Evolutionary conservation across 495 filamentous ascomycete species (phyloP).

Genomic region (Jackrogersella minutella): DNA sequence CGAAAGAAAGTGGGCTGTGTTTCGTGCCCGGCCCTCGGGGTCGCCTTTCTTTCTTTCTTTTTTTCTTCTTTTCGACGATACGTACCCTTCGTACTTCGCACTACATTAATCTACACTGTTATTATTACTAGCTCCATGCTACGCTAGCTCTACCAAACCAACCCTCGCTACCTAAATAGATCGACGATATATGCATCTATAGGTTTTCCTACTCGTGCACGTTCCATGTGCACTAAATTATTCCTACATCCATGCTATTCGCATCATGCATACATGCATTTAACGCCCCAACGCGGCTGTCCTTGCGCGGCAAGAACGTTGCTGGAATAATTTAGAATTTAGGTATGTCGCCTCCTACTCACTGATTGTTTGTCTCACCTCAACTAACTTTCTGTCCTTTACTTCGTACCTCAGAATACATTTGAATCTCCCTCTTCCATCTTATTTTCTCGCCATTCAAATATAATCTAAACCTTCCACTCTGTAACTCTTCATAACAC

Average conservation of each 20-base stretch:
- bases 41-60: constrained; percentile 4
- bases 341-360: not conserved
- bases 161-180: too few relatives aligned
- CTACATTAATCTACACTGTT: too few relatives aligned
- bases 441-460: not conserved
- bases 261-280: constrained; percentile 4
- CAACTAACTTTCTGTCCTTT: not conserved
- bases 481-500: not conserved
- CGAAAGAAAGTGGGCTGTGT: constrained; percentile 42
- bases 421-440: not conserved
- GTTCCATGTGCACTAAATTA: not conserved
- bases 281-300: constrained; percentile 17
- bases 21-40: constrained; percentile 32
- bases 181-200: too few relatives aligned
- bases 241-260: not conserved
- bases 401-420: not conserved
- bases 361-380: constrained; percentile 5
- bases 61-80: not conserved
- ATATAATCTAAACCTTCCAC: not conserved
- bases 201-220: not conserved
- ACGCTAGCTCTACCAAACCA: too few relatives aligned
- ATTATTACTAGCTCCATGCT: too few relatives aligned
- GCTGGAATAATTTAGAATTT: constrained; percentile 24
- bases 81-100: constrained; percentile 1
- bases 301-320: constrained; percentile 26